Conservation (phyloP, 1,284 basidiomycete genomes). For the Ganoderma leucocontextum region DNA sequence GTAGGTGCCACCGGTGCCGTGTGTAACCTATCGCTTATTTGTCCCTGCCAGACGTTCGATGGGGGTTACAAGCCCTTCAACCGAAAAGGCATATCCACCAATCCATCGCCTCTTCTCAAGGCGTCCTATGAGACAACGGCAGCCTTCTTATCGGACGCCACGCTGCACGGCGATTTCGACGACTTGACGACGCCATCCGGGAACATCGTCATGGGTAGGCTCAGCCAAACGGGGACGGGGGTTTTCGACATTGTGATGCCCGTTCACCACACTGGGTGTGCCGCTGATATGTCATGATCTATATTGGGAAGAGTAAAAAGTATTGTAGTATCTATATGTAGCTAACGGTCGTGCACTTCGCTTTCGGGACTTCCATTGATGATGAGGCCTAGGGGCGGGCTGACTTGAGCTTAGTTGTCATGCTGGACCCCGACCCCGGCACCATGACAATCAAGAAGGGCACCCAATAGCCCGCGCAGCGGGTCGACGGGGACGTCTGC, state of each 20-base stretch:
- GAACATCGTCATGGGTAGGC: slow-evolving; percentile 91
- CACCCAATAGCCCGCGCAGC: not conserved
- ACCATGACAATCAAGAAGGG: slow-evolving; percentile 10
- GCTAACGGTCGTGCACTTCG: slow-evolving; percentile 14
- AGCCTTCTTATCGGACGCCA: slow-evolving; percentile 95
- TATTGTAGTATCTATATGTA: slow-evolving; percentile 31
- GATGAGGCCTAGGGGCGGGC: not conserved
- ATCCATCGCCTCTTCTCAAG: slow-evolving; percentile 94
- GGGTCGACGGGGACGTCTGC: not conserved
- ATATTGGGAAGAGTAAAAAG: slow-evolving; percentile 27
- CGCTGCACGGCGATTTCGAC: slow-evolving; percentile 94
- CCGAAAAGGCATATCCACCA: slow-evolving; percentile 91
- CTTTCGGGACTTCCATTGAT: slow-evolving; percentile 19
- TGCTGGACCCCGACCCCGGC: slow-evolving; percentile 14
- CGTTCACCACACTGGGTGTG: slow-evolving; percentile 38
- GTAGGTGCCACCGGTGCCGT: slow-evolving; percentile 54
- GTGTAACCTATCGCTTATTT: not conserved
- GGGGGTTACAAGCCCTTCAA: slow-evolving; percentile 99
- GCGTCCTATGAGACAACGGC: slow-evolving; percentile 98
- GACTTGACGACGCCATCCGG: slow-evolving; percentile 89
- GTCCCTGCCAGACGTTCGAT: slow-evolving; percentile 82
- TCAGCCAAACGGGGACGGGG: slow-evolving; percentile 87
- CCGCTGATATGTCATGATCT: slow-evolving; percentile 25
- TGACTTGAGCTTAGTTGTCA: slow-evolving; percentile 11
- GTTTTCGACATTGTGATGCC: slow-evolving; percentile 85